Base-by-base conservation (phyloP, 2,329 filamentous ascomycete genomes). In the Aspergillus ochraceus region DNA sequence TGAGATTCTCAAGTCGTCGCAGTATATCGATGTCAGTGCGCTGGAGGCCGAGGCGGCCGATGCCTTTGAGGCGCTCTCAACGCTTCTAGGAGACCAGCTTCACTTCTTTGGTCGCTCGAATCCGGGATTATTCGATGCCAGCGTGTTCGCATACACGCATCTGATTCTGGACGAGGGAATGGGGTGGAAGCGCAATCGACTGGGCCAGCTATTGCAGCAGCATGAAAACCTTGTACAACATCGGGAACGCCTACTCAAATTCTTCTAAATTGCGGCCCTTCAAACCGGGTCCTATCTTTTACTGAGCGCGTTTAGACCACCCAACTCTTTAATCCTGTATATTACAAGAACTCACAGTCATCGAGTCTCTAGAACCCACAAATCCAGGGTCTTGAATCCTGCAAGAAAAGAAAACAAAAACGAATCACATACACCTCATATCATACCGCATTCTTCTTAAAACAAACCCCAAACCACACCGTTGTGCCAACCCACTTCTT, bases 61-160 rank as follows among this genome's bases (percentile, higher is more conserved):
- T 55, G 88, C 88, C 0, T 86, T 90, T 60, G 78, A 81, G 45
- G 86, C 88, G 2, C 75, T 91, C 9, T 85, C 86, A 2, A 79
- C 75, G 20, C 69, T 89, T 9, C 77, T 91, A 10, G 86, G 82
- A 1, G 74, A 83, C 0, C 75, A 86, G 42, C 68, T 77, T 19
- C 89, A 86, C 80, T 90, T 90, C 73, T 89, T 88, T 69, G 82
- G 79, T 4, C 71, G 74, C 59, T 54, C 74, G 30, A 72, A 75
- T 17, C 91, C 94, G 0, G 86, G 88, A 0, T 71, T 94, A 24
- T 94, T 98, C 67, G 95, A 99, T 76, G 93, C 94, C 6, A 87
- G 86, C 56, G 86, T 98, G 2, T 98, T 97, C 77, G 88, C 92
- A 3, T 99, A 97, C 75, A 93, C 91, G 0, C 87, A 96, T 74